Conservation (phyloP, 176 grass and related monocot species). For the Paspalum vaginatum region DNA sequence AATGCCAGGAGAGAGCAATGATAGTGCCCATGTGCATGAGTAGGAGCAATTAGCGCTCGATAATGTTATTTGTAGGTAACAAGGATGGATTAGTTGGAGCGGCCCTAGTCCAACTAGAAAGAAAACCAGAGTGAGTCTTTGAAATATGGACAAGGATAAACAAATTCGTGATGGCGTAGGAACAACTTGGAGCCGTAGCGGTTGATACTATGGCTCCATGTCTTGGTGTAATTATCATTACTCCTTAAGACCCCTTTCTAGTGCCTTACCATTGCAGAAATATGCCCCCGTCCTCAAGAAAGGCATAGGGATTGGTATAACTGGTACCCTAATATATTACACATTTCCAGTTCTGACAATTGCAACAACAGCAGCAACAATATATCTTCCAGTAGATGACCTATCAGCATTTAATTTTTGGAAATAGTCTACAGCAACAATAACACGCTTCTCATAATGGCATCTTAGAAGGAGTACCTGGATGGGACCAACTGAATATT, state of each 20-base stretch:
- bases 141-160: not conserved
- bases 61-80: not conserved
- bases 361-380: not conserved
- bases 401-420: not conserved
- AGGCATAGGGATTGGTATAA: not conserved
- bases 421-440: not conserved
- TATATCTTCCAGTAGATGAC: not conserved
- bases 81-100: not conserved
- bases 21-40: conserved; percentile 25
- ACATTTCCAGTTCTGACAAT: not conserved
- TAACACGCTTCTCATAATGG: conserved; percentile 68
- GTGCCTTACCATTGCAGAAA: not conserved
- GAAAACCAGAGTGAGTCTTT: not conserved
- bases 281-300: not conserved
- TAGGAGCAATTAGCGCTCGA: not conserved
- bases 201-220: not conserved
- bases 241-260: not conserved
- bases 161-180: not conserved
- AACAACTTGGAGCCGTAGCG: not conserved
- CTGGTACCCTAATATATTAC: not conserved
- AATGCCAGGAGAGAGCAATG: conserved; percentile 15
- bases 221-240: not conserved
- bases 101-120: conserved; percentile 16
- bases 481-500: conserved; percentile 16
- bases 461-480: conserved; percentile 79